Evolutionary conservation across 805 yeast genomes (phyloP).

Genomic region (Lachancea meyersii): DNA sequence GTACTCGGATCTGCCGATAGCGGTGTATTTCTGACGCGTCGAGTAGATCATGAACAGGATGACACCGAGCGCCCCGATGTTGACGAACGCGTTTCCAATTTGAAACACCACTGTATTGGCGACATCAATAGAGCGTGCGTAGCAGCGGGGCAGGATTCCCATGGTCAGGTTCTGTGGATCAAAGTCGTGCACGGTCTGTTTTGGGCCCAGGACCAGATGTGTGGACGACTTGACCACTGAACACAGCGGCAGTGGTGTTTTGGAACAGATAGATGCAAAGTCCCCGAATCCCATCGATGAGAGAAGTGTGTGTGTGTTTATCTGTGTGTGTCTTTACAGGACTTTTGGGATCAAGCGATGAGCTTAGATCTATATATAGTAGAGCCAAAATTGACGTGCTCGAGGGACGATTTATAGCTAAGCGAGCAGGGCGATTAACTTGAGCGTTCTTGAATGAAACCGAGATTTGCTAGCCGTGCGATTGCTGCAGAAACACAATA

Average conservation of each 20-base stretch:
- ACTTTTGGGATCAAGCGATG: not conserved
- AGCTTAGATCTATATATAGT: conserved; percentile 1
- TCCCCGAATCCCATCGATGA: conserved; percentile 24
- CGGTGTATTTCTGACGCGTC: conserved; percentile 81
- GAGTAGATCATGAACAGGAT: conserved; percentile 67
- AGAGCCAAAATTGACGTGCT: not conserved
- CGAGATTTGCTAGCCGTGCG: too few species aligned
- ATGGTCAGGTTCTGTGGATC: conserved; percentile 33
- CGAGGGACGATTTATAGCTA: too few species aligned
- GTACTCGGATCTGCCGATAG: conserved; percentile 89
- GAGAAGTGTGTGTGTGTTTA: too few species aligned
- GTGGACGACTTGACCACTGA: conserved; percentile 56
- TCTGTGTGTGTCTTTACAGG: too few species aligned
- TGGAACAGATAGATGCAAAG: conserved; percentile 46
- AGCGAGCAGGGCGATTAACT: too few species aligned
- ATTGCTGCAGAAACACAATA: too few species aligned
- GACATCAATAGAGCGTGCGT: conserved; percentile 75
- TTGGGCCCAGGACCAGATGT: conserved; percentile 23
- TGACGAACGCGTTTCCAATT: conserved; percentile 79
- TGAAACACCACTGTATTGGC: conserved; percentile 91
- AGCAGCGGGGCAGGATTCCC: conserved; percentile 74
- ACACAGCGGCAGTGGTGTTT: conserved; percentile 74
- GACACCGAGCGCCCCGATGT: conserved; percentile 65
- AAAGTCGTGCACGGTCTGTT: conserved; percentile 14
- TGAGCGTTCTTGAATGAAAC: too few species aligned